Evolutionary conservation across 2,329 filamentous ascomycete species (phyloP).

Genomic region (Monilinia vaccinii-corymbosi): DNA sequence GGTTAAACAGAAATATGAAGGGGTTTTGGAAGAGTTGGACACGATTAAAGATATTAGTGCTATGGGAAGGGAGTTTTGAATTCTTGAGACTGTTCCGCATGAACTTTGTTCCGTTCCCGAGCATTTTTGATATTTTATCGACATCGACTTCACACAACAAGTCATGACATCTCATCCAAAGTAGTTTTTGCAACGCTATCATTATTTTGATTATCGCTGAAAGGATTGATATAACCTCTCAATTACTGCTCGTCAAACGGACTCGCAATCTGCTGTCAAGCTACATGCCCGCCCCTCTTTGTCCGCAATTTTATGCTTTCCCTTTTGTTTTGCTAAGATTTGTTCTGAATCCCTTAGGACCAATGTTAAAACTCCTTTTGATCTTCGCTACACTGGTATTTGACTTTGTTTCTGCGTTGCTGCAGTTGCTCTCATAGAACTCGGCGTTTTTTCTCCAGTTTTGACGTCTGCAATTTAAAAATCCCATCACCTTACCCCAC

Average conservation of each 20-base stretch:
- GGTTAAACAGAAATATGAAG: slow-evolving; percentile 21
- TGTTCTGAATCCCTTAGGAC: background rate
- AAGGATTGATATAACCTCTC: background rate
- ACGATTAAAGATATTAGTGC: slow-evolving; percentile 16
- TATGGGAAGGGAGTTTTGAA: background rate
- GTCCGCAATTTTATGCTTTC: background rate
- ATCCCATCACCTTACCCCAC: background rate
- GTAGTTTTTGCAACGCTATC: background rate
- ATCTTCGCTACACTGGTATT: background rate
- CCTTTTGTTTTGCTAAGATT: background rate
- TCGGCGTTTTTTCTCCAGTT: background rate
- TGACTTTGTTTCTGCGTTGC: background rate
- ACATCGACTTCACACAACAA: background rate
- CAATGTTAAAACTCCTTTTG: background rate
- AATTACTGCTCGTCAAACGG: no score
- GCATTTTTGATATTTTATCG: background rate
- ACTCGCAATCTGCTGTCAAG: background rate
- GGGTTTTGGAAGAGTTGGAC: slow-evolving; percentile 15
- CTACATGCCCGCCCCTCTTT: background rate
- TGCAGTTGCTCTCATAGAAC: background rate
- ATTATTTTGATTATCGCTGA: background rate
- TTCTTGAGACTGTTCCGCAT: background rate
- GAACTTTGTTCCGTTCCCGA: background rate
- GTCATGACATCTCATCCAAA: background rate
- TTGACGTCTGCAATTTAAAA: background rate